Evolutionary conservation across 2,329 filamentous ascomycete genomes (phyloP).

Genomic region (Fusarium sp.): DNA sequence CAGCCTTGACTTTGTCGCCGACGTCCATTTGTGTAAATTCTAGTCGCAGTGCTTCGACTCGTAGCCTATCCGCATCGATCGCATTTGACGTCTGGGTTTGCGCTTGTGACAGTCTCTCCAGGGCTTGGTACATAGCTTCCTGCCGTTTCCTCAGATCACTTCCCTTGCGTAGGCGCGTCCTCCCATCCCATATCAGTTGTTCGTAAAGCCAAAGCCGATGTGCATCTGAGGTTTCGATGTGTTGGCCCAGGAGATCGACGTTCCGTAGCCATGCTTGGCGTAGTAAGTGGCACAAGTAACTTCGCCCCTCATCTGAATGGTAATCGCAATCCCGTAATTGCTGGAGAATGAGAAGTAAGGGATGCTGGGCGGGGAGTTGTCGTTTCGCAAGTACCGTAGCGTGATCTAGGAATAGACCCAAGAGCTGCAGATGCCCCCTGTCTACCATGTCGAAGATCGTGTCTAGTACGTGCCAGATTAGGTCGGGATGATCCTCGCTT

Average conservation of each 20-base stretch:
- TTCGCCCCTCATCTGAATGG: slow-evolving; percentile 48
- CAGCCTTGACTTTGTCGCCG: slow-evolving; percentile 48
- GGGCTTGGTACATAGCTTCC: slow-evolving; percentile 49
- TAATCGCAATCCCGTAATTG: slow-evolving; percentile 50
- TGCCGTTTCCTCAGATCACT: slow-evolving; percentile 47
- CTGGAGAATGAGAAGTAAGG: slow-evolving; percentile 50
- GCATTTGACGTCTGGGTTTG: slow-evolving; percentile 17
- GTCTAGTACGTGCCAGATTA: slow-evolving; percentile 54
- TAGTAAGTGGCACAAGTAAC: slow-evolving; percentile 50
- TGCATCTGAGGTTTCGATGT: slow-evolving; percentile 47
- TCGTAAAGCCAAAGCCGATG: slow-evolving; percentile 54
- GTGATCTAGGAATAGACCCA: slow-evolving; percentile 51
- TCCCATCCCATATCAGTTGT: slow-evolving; percentile 55
- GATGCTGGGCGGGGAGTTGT: slow-evolving; percentile 50
- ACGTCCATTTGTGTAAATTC: slow-evolving; percentile 56
- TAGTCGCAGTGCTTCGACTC: slow-evolving; percentile 51
- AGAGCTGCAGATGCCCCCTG: slow-evolving; percentile 50
- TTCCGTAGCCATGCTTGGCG: slow-evolving; percentile 54
- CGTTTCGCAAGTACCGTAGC: slow-evolving; percentile 46
- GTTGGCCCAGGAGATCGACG: slow-evolving; percentile 49
- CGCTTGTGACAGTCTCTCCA: slow-evolving; percentile 42
- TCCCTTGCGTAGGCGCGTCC: slow-evolving; percentile 50
- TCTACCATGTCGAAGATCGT: slow-evolving; percentile 55
- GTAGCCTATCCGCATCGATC: slow-evolving; percentile 43
- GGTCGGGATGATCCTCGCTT: slow-evolving; percentile 53